Evolutionary conservation across 78 protist species (phyloP).

Genomic region (Cavenderia fasciculata): DNA sequence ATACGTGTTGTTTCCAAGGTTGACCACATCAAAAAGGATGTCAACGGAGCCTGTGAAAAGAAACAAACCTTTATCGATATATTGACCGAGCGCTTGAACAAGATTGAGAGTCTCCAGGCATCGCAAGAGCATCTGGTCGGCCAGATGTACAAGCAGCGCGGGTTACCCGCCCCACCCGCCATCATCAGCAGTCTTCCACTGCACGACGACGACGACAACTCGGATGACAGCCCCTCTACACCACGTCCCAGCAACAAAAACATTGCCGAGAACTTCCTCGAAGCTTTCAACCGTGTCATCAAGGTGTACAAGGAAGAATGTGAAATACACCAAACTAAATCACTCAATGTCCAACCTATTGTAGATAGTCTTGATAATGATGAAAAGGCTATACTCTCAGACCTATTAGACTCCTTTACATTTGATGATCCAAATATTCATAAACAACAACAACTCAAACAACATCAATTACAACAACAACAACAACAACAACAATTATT

Average conservation of each 20-base stretch:
- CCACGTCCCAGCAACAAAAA: too few relatives aligned
- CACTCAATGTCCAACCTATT: neutral
- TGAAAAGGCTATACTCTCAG: constrained; percentile 33
- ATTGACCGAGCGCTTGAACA: constrained; percentile 33
- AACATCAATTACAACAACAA: constrained; percentile 8
- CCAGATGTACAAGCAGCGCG: constrained; percentile 17
- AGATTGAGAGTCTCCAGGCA: constrained; percentile 1
- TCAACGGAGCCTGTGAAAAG: constrained; percentile 62
- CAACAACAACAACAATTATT: neutral
- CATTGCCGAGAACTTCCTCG: constrained; percentile 46
- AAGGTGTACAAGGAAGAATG: constrained; percentile 44
- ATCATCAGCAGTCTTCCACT: neutral
- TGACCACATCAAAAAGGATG: constrained; percentile 64
- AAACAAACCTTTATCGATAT: constrained; percentile 73
- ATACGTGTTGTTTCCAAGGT: constrained; percentile 71
- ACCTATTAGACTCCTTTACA: constrained; percentile 60
- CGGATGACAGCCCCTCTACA: too few relatives aligned
- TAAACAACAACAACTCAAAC: neutral
- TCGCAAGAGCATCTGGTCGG: constrained; percentile 11
- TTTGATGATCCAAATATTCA: constrained; percentile 37
- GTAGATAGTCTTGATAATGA: constrained; percentile 4
- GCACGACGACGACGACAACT: neutral
- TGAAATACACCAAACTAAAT: neutral
- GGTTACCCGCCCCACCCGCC: neutral
- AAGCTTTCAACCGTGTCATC: constrained; percentile 42